phyloP scores from a whole-genome alignment of 352 stramenopile species.

The Globisporangium camurandrum region DNA sequence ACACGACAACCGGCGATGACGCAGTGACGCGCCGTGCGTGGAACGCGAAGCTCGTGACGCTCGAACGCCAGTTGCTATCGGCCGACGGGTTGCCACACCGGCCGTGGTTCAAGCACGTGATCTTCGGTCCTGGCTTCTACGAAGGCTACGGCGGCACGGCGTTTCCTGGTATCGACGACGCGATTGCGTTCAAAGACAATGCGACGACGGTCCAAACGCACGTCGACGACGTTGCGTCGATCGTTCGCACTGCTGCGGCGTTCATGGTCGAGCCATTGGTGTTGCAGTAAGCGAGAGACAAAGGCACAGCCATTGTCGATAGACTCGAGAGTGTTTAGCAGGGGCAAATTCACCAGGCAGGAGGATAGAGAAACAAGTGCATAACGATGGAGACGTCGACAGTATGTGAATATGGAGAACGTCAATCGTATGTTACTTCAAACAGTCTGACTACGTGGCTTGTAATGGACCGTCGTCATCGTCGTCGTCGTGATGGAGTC shows the following conservation, averaged over 20 bases:
- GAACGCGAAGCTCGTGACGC: conserved; percentile 41
- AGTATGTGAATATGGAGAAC: no score
- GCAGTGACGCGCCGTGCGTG: conserved; percentile 9
- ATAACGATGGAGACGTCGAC: no score
- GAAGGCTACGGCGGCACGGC: conserved; percentile 39
- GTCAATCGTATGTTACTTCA: no score
- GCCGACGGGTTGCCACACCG: conserved; percentile 36
- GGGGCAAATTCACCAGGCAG: no score
- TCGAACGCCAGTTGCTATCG: conserved; percentile 37
- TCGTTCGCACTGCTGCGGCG: conserved; percentile 24
- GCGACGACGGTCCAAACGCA: conserved; percentile 26
- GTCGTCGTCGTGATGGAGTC: no score
- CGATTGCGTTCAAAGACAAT: conserved; percentile 36
- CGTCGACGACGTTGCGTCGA: conserved; percentile 29
- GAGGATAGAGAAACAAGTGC: no score
- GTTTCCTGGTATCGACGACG: conserved; percentile 42
- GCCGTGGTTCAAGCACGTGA: conserved; percentile 51
- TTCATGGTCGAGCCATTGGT: conserved; percentile 6
- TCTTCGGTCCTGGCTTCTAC: conserved; percentile 54
- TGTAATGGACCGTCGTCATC: no score
- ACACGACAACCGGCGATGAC: not conserved
- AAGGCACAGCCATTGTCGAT: not conserved
- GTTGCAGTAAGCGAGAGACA: not conserved
- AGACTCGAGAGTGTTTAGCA: no score
- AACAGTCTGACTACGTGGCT: no score